Conservation (phyloP, 2,329 filamentous ascomycete genomes). For the Diaporthe australafricana region DNA sequence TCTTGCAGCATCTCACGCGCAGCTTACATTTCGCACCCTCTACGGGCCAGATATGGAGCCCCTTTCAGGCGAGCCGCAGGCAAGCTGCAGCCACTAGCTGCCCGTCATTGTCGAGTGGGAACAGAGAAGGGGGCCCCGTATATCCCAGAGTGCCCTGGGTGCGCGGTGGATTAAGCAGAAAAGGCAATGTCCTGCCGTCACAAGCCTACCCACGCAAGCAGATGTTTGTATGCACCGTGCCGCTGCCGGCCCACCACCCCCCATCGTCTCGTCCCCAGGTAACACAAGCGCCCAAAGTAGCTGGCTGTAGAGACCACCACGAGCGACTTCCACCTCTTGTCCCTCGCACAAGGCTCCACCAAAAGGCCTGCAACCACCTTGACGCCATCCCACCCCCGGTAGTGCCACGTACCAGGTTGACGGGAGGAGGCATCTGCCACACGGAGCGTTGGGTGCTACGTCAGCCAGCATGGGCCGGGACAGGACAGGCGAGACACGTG, state of each 20-base stretch:
- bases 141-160: neutral
- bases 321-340: slow-evolving; percentile 16
- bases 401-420: slow-evolving; percentile 37
- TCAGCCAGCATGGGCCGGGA: slow-evolving; percentile 30
- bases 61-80: slow-evolving; percentile 28
- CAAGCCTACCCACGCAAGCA: slow-evolving; percentile 11
- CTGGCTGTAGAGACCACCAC: slow-evolving; percentile 22
- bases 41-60: neutral
- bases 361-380: neutral
- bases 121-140: neutral
- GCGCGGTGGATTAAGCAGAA: slow-evolving; percentile 6
- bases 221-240: slow-evolving; percentile 31
- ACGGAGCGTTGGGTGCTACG: slow-evolving; percentile 26
- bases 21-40: slow-evolving; percentile 1
- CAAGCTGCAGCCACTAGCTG: slow-evolving; percentile 21
- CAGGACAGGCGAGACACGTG: slow-evolving; percentile 35
- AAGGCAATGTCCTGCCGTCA: slow-evolving; percentile 11
- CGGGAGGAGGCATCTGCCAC: slow-evolving; percentile 29
- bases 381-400: slow-evolving; percentile 10
- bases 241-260: slow-evolving; percentile 20
- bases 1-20: slow-evolving; percentile 28
- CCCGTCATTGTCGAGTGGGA: slow-evolving; percentile 1
- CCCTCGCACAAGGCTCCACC: neutral
- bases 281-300: slow-evolving; percentile 15
- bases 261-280: neutral